A percentile compares a stretch with the other conserved stretches of the same genome.
Evolutionary conservation across 805 yeast genomes (phyloP).

Genomic region (Wickerhamomyces silvicola): DNA sequence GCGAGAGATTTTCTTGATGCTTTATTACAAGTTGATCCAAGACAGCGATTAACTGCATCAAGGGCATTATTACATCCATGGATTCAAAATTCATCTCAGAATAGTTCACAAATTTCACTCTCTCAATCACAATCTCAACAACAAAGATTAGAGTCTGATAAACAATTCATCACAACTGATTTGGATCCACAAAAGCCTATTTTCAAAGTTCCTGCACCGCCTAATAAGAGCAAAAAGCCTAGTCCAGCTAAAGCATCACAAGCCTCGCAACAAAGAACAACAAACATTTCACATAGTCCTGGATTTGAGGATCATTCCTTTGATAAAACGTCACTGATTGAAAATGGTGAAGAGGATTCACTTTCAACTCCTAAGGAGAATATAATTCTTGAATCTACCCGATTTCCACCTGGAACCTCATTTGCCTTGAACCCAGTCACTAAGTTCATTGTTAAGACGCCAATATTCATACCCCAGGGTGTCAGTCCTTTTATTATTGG

Average conservation of each 20-base stretch:
- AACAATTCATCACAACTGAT: conserved; percentile 16
- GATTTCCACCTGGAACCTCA: conserved; percentile 52
- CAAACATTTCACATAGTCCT: conserved; percentile 3
- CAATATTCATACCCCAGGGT: conserved; percentile 61
- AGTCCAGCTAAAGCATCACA: conserved; percentile 5
- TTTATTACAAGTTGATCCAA: conserved; percentile 73
- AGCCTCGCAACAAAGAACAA: conserved; percentile 5
- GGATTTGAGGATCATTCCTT: conserved; percentile 12
- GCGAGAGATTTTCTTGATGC: conserved; percentile 69
- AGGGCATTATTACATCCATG: conserved; percentile 78
- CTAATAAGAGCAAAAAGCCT: conserved; percentile 4
- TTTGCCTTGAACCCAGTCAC: conserved; percentile 49
- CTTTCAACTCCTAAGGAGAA: conserved; percentile 15
- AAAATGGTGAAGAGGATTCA: conserved; percentile 5
- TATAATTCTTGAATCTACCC: conserved; percentile 13
- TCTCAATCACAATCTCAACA: conserved; percentile 72
- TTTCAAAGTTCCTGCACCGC: conserved; percentile 18
- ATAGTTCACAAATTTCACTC: conserved; percentile 42
- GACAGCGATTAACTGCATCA: conserved; percentile 62
- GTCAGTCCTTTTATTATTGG: conserved; percentile 68
- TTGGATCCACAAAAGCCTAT: conserved; percentile 11
- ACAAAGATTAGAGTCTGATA: conserved; percentile 32
- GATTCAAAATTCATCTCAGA: conserved; percentile 36
- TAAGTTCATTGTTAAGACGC: conserved; percentile 38
- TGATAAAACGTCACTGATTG: conserved; percentile 18